A percentile compares a stretch with the other conserved stretches of the same genome.
Conservation (phyloP, 495 filamentous ascomycete species). For the Podospora fimiseda region DNA sequence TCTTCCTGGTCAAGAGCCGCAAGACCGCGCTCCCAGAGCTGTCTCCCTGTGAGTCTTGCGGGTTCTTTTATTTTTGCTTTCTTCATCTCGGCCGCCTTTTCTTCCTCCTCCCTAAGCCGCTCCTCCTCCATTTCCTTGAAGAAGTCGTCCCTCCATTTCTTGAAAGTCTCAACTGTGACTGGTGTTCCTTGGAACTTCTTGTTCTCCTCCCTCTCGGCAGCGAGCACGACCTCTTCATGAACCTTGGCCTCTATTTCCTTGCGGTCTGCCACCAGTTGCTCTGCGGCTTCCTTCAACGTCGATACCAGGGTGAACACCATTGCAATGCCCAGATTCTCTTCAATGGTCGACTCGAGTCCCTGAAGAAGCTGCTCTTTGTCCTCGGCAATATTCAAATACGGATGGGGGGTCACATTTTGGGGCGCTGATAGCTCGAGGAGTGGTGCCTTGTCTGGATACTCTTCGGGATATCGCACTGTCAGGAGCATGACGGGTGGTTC, state of each 20-base stretch:
- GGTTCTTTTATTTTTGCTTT: conserved; percentile 64
- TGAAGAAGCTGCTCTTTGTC: conserved; percentile 69
- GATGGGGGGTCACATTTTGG: conserved; percentile 60
- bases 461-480: conserved; percentile 75
- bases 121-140: conserved; percentile 69
- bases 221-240: conserved; percentile 59
- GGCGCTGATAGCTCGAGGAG: conserved; percentile 66
- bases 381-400: conserved; percentile 46
- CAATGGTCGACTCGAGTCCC: conserved; percentile 60
- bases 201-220: conserved; percentile 87
- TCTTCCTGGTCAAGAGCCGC: conserved; percentile 70
- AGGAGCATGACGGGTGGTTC: conserved; percentile 63
- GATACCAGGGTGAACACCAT: conserved; percentile 93
- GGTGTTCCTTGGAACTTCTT: conserved; percentile 88
- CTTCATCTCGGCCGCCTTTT: conserved; percentile 66
- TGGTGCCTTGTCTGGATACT: conserved; percentile 83
- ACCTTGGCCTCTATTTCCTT: conserved; percentile 51
- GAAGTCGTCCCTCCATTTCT: conserved; percentile 76
- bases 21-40: conserved; percentile 80
- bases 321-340: conserved; percentile 92
- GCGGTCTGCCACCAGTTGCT: conserved; percentile 68
- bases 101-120: conserved; percentile 55
- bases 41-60: conserved; percentile 63
- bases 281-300: conserved; percentile 79
- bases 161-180: conserved; percentile 78